Conservation (phyloP, 2,329 filamentous ascomycete genomes). For the Coleophoma crateriformis region DNA sequence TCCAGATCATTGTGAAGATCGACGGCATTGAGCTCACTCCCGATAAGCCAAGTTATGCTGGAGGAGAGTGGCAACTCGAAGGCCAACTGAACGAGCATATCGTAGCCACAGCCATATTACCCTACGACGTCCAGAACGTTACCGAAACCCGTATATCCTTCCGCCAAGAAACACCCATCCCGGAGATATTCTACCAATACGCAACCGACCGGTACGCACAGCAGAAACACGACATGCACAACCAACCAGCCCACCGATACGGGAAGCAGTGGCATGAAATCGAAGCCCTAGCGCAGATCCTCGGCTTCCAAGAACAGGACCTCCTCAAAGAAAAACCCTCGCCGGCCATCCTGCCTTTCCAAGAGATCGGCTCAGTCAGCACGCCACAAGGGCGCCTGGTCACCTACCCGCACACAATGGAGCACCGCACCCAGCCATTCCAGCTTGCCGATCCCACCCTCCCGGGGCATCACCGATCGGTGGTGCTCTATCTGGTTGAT, state of each 20-base stretch:
- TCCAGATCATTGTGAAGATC: conserved; percentile 60
- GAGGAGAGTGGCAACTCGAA: conserved; percentile 37
- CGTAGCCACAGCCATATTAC: conserved; percentile 43
- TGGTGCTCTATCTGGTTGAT: conserved; percentile 53
- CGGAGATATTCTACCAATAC: background rate
- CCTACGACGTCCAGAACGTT: conserved; percentile 42
- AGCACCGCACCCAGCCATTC: conserved; percentile 46
- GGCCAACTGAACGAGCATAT: conserved; percentile 46
- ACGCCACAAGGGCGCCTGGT: conserved; percentile 32
- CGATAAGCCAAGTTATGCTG: conserved; percentile 42
- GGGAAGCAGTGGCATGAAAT: too few species aligned
- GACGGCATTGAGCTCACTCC: conserved; percentile 50
- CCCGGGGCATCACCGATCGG: conserved; percentile 48
- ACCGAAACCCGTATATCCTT: conserved; percentile 35
- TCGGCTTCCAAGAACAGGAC: background rate
- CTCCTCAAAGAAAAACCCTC: background rate
- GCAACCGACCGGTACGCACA: background rate
- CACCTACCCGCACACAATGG: conserved; percentile 34
- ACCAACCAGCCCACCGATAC: background rate
- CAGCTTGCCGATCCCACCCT: conserved; percentile 38
- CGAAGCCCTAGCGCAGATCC: too few species aligned
- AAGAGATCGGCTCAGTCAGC: conserved; percentile 31
- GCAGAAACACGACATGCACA: background rate
- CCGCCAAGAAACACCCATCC: conserved; percentile 20
- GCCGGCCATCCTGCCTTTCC: conserved; percentile 17